Evolutionary conservation across 495 filamentous ascomycete species (phyloP).

Genomic region (Talaromyces ruber): DNA sequence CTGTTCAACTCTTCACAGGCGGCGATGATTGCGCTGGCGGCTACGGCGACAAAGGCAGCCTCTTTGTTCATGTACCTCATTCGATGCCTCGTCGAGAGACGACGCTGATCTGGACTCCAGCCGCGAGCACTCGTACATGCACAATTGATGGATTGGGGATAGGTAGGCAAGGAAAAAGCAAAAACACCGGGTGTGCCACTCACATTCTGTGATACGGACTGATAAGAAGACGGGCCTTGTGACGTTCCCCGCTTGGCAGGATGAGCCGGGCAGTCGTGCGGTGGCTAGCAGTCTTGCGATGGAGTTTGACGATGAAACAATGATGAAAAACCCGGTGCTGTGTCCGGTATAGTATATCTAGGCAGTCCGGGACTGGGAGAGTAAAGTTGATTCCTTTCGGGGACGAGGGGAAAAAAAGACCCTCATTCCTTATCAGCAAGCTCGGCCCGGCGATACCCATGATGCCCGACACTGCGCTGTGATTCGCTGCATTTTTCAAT

Average conservation of each 20-base stretch:
- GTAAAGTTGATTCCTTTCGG: background rate
- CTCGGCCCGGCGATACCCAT: slow-evolving; percentile 2
- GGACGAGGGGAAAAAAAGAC: background rate
- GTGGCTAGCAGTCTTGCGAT: background rate
- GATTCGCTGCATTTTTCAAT: background rate
- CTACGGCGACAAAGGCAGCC: slow-evolving; percentile 4
- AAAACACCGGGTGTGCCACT: background rate
- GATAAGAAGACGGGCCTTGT: background rate
- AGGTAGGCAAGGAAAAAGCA: background rate
- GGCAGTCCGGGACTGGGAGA: background rate
- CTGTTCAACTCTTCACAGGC: background rate
- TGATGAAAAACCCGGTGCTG: background rate
- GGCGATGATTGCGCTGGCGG: background rate
- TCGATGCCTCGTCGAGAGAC: slow-evolving; percentile 3
- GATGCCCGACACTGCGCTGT: background rate
- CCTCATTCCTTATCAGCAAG: background rate
- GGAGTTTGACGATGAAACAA: background rate
- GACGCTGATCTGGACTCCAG: background rate
- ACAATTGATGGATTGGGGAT: background rate
- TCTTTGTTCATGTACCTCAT: background rate
- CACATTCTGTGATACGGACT: background rate
- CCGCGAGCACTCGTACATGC: background rate
- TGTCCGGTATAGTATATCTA: background rate
- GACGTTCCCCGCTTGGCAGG: slow-evolving; percentile 2
- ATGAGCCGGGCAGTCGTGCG: background rate